A percentile compares a stretch with the other conserved stretches of the same genome.
phyloP scores from a whole-genome alignment of 306 rosid species.

The Mimosa bimucronata region DNA sequence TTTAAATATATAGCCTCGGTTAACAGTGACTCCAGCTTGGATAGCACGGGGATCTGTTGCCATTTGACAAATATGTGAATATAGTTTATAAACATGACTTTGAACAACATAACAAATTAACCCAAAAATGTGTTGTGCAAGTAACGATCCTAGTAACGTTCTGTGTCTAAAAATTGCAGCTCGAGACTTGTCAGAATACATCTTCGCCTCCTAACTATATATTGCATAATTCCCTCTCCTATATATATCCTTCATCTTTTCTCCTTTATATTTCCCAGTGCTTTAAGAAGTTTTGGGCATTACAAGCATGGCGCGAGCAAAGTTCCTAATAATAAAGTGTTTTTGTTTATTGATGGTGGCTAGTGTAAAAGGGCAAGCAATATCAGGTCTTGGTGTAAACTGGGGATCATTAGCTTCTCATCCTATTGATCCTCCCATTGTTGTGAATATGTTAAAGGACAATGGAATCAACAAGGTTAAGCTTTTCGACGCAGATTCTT shows the following conservation, averaged over 20 bases:
- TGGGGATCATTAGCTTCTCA: slow-evolving; percentile 75
- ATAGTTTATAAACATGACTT: not conserved
- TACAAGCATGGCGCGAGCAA: not conserved
- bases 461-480: slow-evolving; percentile 69
- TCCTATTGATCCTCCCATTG: slow-evolving; percentile 50
- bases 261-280: not conserved
- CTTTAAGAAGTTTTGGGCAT: not conserved
- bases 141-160: not conserved
- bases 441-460: slow-evolving; percentile 63
- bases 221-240: not conserved
- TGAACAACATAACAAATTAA: not conserved
- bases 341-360: not conserved
- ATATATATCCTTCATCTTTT: not conserved
- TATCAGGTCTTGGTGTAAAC: slow-evolving; percentile 56
- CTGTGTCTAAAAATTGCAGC: not conserved
- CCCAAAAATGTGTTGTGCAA: not conserved
- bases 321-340: not conserved
- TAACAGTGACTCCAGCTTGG: not conserved
- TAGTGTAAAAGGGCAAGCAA: not conserved
- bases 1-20: no score
- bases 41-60: not conserved
- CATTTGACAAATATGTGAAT: not conserved
- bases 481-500: slow-evolving; percentile 71
- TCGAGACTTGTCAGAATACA: not conserved
- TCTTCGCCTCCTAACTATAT: not conserved